phyloP scores from a whole-genome alignment of 768 basidiomycete genomes.

The Tricholoma sp. region DNA sequence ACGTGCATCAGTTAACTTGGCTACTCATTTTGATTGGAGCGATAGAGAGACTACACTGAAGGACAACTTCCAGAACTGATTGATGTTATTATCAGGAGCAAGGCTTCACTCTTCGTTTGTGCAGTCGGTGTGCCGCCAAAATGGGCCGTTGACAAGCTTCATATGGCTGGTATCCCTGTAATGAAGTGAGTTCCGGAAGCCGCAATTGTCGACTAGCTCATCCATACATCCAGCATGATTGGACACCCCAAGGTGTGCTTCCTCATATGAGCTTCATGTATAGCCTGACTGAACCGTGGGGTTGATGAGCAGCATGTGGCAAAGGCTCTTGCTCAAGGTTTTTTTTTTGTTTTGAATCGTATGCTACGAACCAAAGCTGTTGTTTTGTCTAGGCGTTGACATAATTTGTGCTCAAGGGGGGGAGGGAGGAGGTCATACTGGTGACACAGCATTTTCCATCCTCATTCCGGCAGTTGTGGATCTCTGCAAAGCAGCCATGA shows the following conservation, averaged over 20 bases:
- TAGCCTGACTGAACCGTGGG: conserved; percentile 6
- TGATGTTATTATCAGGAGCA: conserved; percentile 71
- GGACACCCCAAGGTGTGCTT: conserved; percentile 71
- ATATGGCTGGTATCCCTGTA: conserved; percentile 70
- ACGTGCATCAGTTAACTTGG: conserved; percentile 4
- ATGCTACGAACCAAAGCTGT: background rate
- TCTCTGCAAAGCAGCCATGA: conserved; percentile 60
- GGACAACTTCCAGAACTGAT: conserved; percentile 75
- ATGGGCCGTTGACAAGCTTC: conserved; percentile 75
- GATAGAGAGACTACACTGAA: conserved; percentile 58
- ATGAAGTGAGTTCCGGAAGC: conserved; percentile 63
- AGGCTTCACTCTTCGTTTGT: conserved; percentile 75
- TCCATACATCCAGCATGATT: conserved; percentile 51
- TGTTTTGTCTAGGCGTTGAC: conserved; percentile 57
- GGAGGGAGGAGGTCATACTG: conserved; percentile 87
- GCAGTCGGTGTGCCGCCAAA: conserved; percentile 84
- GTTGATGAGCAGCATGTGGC: conserved; percentile 49
- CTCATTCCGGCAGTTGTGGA: conserved; percentile 82
- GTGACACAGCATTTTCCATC: conserved; percentile 75
- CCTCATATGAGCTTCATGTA: background rate
- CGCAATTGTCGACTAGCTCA: background rate
- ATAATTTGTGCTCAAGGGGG: conserved; percentile 87
- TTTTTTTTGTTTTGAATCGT: background rate
- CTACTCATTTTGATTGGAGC: background rate
- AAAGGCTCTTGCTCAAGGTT: conserved; percentile 71